Conservation (phyloP, 2,329 filamentous ascomycete genomes). For the Cladosporium sp. region DNA sequence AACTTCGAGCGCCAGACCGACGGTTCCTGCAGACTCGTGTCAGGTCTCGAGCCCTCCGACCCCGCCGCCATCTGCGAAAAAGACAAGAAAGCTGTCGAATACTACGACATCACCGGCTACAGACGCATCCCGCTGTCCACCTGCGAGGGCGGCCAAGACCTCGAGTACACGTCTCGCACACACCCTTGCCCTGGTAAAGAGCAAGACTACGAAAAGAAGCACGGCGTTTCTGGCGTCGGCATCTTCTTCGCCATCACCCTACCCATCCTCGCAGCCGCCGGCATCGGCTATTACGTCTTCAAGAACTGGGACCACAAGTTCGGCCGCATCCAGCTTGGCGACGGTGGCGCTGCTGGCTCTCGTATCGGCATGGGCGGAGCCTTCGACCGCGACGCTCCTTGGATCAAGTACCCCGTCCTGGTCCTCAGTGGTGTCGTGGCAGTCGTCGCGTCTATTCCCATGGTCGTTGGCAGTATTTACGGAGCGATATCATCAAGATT, state of each 20-base stretch:
- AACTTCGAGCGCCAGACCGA: slow-evolving; percentile 81
- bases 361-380: slow-evolving; percentile 30
- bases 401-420: slow-evolving; percentile 70
- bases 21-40: slow-evolving; percentile 71
- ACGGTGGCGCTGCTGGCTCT: slow-evolving; percentile 37
- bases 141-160: slow-evolving; percentile 69
- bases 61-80: slow-evolving; percentile 54
- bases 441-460: slow-evolving; percentile 53
- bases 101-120: slow-evolving; percentile 81
- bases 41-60: slow-evolving; percentile 63
- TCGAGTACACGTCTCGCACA: slow-evolving; percentile 62
- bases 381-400: slow-evolving; percentile 68
- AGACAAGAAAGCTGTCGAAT: slow-evolving; percentile 69
- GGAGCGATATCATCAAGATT: slow-evolving; percentile 53
- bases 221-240: slow-evolving; percentile 64
- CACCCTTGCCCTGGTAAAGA: slow-evolving; percentile 74
- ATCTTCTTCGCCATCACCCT: slow-evolving; percentile 83
- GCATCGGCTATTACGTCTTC: slow-evolving; percentile 79
- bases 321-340: slow-evolving; percentile 82
- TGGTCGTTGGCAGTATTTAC: slow-evolving; percentile 70
- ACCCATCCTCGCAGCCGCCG: slow-evolving; percentile 67
- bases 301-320: slow-evolving; percentile 84
- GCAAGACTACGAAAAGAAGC: slow-evolving; percentile 72
- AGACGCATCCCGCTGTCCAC: slow-evolving; percentile 86
- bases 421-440: slow-evolving; percentile 53